phyloP scores from a whole-genome alignment of 2,329 filamentous ascomycete species.

The Phialophora expanda region DNA sequence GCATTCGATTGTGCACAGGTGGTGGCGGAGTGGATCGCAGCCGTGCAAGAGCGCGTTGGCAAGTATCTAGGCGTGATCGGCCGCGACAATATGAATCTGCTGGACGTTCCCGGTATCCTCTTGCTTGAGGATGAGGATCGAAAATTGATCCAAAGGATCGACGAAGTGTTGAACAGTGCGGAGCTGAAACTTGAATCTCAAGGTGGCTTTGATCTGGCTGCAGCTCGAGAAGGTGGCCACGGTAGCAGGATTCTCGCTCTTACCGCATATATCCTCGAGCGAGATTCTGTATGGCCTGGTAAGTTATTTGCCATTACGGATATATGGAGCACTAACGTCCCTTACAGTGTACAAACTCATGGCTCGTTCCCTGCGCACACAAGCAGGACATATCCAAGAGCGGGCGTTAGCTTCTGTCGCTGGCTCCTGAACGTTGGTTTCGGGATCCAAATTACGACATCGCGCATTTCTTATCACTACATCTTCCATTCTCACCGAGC shows the following conservation, averaged over 20 bases:
- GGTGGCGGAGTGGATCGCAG: conserved; percentile 90
- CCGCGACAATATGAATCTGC: conserved; percentile 77
- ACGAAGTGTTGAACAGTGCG: conserved; percentile 75
- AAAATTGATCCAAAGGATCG: conserved; percentile 80
- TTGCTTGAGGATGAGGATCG: conserved; percentile 89
- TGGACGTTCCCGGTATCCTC: conserved; percentile 83
- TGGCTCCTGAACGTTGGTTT: conserved; percentile 21
- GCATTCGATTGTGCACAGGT: conserved; percentile 94
- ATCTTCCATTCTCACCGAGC: conserved; percentile 1
- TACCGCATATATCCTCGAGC: conserved; percentile 84
- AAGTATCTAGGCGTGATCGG: conserved; percentile 86
- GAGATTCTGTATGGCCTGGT: conserved; percentile 92
- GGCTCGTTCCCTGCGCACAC: conserved; percentile 68
- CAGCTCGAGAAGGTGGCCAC: conserved; percentile 69
- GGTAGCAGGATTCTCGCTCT: conserved; percentile 83
- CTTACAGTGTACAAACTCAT: conserved; percentile 70
- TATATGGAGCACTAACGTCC: conserved; percentile 2
- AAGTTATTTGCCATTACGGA: conserved; percentile 46
- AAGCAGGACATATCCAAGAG: conserved; percentile 67
- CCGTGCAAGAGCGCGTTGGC: conserved; percentile 91
- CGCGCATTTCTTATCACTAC: neutral
- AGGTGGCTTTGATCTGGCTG: conserved; percentile 29
- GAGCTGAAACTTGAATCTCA: conserved; percentile 67
- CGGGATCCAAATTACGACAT: neutral
- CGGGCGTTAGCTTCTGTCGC: conserved; percentile 58